Evolutionary conservation across 371 early-diverging fungal species (phyloP).

Genomic region (Rhizomucor miehei): DNA sequence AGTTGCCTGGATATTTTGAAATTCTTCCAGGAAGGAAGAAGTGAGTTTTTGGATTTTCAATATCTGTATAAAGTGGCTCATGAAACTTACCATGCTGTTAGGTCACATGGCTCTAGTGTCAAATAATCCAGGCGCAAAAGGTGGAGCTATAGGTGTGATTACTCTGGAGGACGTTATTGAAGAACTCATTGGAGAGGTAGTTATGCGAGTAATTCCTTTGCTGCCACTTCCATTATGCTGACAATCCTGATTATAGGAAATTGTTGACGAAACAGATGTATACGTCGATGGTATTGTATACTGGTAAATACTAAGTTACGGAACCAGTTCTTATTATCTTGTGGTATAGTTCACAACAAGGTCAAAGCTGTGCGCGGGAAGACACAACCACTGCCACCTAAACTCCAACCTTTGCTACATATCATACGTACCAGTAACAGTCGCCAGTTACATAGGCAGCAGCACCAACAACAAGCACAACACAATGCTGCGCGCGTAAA

Average conservation of each 20-base stretch:
- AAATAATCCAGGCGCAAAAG: conserved; percentile 46
- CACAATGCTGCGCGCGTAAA: no score
- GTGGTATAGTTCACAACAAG: conserved; percentile 7
- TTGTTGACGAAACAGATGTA: conserved; percentile 93
- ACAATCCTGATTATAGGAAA: conserved; percentile 55
- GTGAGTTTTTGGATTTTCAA: conserved; percentile 53
- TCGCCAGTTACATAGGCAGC: no score
- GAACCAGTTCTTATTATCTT: neutral
- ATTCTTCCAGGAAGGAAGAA: conserved; percentile 90
- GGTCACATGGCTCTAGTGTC: conserved; percentile 76
- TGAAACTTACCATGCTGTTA: conserved; percentile 3
- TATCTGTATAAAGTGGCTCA: neutral
- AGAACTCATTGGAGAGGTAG: conserved; percentile 86
- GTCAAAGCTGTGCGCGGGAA: conserved; percentile 5
- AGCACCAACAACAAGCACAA: no score
- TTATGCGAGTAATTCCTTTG: neutral
- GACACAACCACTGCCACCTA: conserved; percentile 5
- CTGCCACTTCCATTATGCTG: no score
- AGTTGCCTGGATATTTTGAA: conserved; percentile 89
- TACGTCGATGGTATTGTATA: conserved; percentile 71
- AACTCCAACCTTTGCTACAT: conserved; percentile 3
- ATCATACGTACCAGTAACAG: conserved; percentile 2
- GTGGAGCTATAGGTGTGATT: conserved; percentile 82
- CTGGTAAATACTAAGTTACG: neutral
- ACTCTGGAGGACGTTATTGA: conserved; percentile 97